These are phyloP conservation scores for Platanus orientalis DNA, from an alignment of 164 flowering plant species.

Conservation along the genomic window DNA sequence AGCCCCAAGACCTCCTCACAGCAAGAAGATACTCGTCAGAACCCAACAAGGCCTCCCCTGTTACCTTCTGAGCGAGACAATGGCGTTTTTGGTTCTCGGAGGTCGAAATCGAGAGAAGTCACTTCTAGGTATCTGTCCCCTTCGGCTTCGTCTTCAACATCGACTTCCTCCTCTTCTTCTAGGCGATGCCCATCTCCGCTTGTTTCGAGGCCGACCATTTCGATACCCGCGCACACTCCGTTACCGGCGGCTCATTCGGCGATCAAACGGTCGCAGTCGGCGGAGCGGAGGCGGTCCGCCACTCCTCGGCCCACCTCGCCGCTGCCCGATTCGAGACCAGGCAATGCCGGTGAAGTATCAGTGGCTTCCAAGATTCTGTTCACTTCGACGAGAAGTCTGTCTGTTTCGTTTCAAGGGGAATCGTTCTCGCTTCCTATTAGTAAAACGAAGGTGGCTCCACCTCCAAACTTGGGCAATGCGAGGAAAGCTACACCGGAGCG, in stretches of 20 bases:
- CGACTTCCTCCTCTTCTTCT: constrained; percentile 34
- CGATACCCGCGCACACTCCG: constrained; percentile 18
- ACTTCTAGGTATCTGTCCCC: constrained; percentile 78
- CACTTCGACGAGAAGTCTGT: constrained; percentile 78
- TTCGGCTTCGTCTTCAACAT: constrained; percentile 31
- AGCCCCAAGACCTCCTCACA: constrained; percentile 19
- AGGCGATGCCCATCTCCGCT: constrained; percentile 67
- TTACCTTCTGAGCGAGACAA: constrained; percentile 53
- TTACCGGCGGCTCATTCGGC: constrained; percentile 6
- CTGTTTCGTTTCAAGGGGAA: constrained; percentile 96
- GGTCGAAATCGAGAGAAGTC: constrained; percentile 58
- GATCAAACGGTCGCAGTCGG: constrained; percentile 66
- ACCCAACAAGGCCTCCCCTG: constrained; percentile 38
- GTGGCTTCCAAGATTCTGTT: constrained; percentile 57
- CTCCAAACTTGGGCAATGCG: constrained; percentile 28
- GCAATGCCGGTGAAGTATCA: constrained; percentile 41
- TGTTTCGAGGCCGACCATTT: constrained; percentile 31
- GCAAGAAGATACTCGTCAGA: constrained; percentile 5
- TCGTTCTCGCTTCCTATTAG: constrained; percentile 83
- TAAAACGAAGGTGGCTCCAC: constrained; percentile 52
- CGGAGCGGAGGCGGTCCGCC: constrained; percentile 54
- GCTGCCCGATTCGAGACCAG: constrained; percentile 24
- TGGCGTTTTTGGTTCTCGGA: constrained; percentile 27
- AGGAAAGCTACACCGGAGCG: constrained; percentile 71
- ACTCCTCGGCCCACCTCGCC: constrained; percentile 37